Percentiles rank a stretch among this genome's conserved stretches.
Conservation (phyloP, 2,329 filamentous ascomycete genomes). For the Alternaria sp. region DNA sequence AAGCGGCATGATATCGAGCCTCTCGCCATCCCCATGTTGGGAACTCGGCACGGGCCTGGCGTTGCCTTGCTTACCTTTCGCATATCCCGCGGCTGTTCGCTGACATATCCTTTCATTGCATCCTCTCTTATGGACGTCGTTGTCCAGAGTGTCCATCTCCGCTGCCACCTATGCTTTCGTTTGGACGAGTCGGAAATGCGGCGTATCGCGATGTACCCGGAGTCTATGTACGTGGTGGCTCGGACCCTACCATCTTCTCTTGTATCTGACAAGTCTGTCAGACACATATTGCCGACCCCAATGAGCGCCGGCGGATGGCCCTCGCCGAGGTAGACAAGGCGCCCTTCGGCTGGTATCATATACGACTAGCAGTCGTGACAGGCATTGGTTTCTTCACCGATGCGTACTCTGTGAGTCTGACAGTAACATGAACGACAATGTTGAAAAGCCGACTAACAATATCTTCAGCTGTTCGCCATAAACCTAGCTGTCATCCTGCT, state of each 20-base stretch:
- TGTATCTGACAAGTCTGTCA: conserved; percentile 17
- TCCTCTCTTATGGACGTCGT: conserved; percentile 1
- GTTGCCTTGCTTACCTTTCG: conserved; percentile 6
- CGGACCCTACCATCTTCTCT: neutral
- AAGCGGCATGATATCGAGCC: conserved; percentile 14
- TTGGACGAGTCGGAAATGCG: conserved; percentile 37
- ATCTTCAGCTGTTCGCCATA: conserved; percentile 63
- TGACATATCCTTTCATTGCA: conserved; percentile 10
- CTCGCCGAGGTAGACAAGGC: conserved; percentile 47
- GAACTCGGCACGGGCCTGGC: conserved; percentile 4
- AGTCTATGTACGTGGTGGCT: conserved; percentile 23
- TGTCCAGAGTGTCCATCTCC: conserved; percentile 1
- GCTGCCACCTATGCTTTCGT: conserved; percentile 29
- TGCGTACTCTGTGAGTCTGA: conserved; percentile 61
- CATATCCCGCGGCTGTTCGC: neutral
- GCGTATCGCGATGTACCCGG: conserved; percentile 41
- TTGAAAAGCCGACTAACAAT: conserved; percentile 5
- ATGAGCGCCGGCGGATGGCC: conserved; percentile 46
- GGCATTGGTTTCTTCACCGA: conserved; percentile 91
- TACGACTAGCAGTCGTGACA: conserved; percentile 76
- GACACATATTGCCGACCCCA: conserved; percentile 43
- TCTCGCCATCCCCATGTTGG: neutral
- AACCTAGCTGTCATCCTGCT: conserved; percentile 64
- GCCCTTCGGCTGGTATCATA: conserved; percentile 67
- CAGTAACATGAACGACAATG: neutral